Evolutionary conservation across 1,284 basidiomycete species (phyloP).

Genomic region (Trichosporon sp.): DNA sequence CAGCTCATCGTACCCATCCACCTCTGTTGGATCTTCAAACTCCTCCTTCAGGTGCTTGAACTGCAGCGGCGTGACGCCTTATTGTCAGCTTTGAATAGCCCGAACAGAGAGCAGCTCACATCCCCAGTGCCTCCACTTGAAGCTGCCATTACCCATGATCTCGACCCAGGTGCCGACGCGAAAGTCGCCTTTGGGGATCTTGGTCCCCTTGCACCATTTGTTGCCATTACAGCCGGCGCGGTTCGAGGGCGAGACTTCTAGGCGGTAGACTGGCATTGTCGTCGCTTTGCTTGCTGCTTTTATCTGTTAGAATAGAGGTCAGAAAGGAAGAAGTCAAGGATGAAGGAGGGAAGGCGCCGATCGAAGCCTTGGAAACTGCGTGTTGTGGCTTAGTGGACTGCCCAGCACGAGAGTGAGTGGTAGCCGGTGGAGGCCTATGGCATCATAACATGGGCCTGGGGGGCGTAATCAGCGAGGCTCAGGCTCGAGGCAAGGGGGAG

Average conservation of each 20-base stretch:
- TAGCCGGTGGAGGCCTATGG: not conserved
- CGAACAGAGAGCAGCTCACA: constrained; percentile 26
- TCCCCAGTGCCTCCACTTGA: constrained; percentile 52
- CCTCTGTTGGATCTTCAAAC: constrained; percentile 56
- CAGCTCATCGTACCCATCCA: constrained; percentile 48
- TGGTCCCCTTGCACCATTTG: constrained; percentile 72
- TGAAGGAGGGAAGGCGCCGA: not conserved
- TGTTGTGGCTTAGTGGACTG: not conserved
- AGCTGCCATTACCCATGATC: constrained; percentile 61
- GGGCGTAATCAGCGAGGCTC: too few relatives aligned
- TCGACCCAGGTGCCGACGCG: constrained; percentile 72
- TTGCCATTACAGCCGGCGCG: constrained; percentile 79
- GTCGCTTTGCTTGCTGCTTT: not conserved
- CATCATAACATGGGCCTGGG: not conserved
- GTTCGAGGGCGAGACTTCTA: constrained; percentile 54
- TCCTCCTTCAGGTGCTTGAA: constrained; percentile 65
- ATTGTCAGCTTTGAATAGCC: constrained; percentile 73
- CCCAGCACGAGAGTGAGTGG: too few relatives aligned
- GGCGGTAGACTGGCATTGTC: constrained; percentile 23
- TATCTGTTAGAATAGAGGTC: not conserved
- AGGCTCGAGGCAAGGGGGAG: too few relatives aligned
- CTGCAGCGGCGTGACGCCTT: constrained; percentile 66
- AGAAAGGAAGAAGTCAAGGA: not conserved
- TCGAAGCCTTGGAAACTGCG: not conserved
- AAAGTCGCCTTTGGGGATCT: constrained; percentile 66